Evolutionary conservation across 148 eudicot species (phyloP), one percentile per base, ranked within the genome.

Genomic region (Rhododendron kiyosumense): DNA sequence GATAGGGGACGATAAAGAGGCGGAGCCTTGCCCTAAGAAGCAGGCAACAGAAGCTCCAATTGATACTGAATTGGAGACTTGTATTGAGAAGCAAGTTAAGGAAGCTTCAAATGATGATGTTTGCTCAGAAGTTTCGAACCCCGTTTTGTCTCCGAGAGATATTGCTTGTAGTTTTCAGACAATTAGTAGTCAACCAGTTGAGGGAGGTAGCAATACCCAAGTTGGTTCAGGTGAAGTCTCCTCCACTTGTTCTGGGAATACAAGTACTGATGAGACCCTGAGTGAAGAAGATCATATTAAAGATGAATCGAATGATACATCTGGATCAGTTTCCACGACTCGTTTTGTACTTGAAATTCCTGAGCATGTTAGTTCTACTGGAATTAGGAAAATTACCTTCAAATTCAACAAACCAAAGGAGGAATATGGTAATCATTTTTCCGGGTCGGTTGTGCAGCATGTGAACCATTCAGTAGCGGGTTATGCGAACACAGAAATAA

Each of bases 331-430:
- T 74, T 86, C 95, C n/a, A 88, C 88, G 17, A 87, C 95, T 32
- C 83, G 88, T 85, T 91, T 97, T 80, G 92, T 93, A 41, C 91
- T 92, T 78, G 98, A 97, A 87, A 92, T 94, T 52, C 99, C 98
- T 15, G 87, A 95, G 87, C 93, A 93, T 77, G 89, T 91, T 34
- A 91, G 93, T 81, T 88, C 94, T 2, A 92, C 95, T 36, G 98
- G 98, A 49, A 91, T 97, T 61, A 90, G 98, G 88, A 97, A 95
- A 89, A 94, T 95, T 80, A 97, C 95, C 13, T 93, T 97, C 71
- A 97, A 95, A 90, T 97, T 97, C 86, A 93, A 95, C 85, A 97
- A 93, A 86, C 90, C 87, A 78, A 94, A 90, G 90, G 93, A 92
- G 86, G 95, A 91, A 45, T 83, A 84, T 83, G 88, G 87, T 77